Evolutionary conservation across 2,329 filamentous ascomycete genomes (phyloP).

Genomic region (Metarhizium robertsii): DNA sequence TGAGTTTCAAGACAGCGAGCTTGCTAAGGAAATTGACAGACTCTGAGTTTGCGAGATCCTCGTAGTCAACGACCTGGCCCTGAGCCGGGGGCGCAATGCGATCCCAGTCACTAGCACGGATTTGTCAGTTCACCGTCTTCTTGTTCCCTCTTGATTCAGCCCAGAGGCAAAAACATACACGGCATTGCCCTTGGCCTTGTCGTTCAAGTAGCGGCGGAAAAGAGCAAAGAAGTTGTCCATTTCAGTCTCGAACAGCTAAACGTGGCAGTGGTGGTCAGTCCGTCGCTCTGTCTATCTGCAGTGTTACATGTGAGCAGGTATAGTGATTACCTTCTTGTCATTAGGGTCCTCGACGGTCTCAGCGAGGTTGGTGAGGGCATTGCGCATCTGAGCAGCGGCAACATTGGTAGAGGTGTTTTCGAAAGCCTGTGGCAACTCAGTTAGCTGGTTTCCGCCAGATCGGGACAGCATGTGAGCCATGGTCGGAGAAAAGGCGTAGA

Average conservation of each 20-base stretch:
- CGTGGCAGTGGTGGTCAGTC: neutral
- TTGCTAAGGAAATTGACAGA: constrained; percentile 94
- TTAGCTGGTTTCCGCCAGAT: constrained; percentile 15
- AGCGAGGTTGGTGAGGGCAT: constrained; percentile 83
- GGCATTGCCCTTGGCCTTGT: constrained; percentile 95
- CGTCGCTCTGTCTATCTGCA: neutral
- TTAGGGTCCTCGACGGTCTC: constrained; percentile 80
- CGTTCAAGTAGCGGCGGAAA: constrained; percentile 95
- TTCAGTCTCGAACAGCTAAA: constrained; percentile 88
- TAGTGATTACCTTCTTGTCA: constrained; percentile 63
- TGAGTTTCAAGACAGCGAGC: constrained; percentile 96
- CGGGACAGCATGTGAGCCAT: neutral
- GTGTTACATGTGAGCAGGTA: neutral
- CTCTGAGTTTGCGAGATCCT: constrained; percentile 78
- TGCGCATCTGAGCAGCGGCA: constrained; percentile 97
- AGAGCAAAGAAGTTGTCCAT: constrained; percentile 99
- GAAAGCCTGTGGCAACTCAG: constrained; percentile 60
- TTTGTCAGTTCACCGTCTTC: neutral
- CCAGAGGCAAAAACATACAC: constrained; percentile 42
- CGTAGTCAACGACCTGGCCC: constrained; percentile 92
- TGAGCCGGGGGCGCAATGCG: constrained; percentile 89
- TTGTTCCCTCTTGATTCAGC: neutral
- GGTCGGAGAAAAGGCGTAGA: neutral
- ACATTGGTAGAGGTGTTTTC: constrained; percentile 99
- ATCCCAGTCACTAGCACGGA: constrained; percentile 69